Evolutionary conservation across 2,329 filamentous ascomycete genomes (phyloP).

Genomic region (Acephala macrosclerotiorum): DNA sequence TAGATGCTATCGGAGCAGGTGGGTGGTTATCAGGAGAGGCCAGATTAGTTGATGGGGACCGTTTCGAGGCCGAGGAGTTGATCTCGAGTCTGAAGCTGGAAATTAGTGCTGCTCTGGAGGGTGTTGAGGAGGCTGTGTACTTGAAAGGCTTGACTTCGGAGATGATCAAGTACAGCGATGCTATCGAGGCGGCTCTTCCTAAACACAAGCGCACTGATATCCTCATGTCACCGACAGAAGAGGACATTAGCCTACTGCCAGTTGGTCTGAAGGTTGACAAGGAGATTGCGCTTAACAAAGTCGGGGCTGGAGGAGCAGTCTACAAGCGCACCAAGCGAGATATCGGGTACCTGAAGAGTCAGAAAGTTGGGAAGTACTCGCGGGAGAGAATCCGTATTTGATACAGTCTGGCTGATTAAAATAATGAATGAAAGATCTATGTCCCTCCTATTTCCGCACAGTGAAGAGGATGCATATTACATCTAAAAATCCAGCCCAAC

Average conservation of each 20-base stretch:
- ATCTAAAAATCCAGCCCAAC: too few relatives aligned
- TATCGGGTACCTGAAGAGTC: conserved; percentile 78
- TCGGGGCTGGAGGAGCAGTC: conserved; percentile 74
- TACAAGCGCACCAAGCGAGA: conserved; percentile 74
- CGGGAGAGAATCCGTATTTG: conserved; percentile 78
- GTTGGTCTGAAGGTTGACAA: conserved; percentile 72
- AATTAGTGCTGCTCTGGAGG: conserved; percentile 74
- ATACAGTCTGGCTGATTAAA: conserved; percentile 24
- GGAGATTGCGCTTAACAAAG: conserved; percentile 61
- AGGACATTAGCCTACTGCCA: conserved; percentile 63
- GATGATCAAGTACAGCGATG: conserved; percentile 65
- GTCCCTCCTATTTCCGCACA: neutral
- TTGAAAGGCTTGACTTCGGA: conserved; percentile 71
- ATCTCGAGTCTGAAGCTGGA: conserved; percentile 72
- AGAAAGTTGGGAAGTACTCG: conserved; percentile 83
- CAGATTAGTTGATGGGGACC: conserved; percentile 54
- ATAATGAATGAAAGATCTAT: conserved; percentile 10
- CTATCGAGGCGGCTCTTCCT: conserved; percentile 34
- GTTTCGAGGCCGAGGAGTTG: conserved; percentile 65
- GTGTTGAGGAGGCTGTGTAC: conserved; percentile 72
- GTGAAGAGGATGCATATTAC: too few relatives aligned
- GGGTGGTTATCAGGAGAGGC: conserved; percentile 75
- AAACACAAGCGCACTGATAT: conserved; percentile 49
- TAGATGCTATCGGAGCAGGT: conserved; percentile 77
- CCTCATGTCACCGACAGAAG: conserved; percentile 52